phyloP scores from a whole-genome alignment of 1,284 basidiomycete genomes.

The Malassezia slooffiae region DNA sequence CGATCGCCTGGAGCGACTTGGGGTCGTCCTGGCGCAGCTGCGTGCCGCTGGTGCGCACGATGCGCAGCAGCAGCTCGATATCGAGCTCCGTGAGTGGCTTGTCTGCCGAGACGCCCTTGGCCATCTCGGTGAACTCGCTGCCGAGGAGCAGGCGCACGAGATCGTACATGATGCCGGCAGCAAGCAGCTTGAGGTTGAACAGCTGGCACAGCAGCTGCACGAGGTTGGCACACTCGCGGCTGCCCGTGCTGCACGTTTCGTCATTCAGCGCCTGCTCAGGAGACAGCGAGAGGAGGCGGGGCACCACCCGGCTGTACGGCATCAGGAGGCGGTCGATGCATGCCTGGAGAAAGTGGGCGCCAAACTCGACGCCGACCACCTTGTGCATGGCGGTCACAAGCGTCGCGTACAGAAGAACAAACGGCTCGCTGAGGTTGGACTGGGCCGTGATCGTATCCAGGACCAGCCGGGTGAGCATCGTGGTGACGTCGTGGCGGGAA shows the following conservation, averaged over 20 bases:
- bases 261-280: neutral
- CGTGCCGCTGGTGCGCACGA: conserved; percentile 53
- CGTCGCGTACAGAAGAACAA: conserved; percentile 79
- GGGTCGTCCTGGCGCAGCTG: conserved; percentile 38
- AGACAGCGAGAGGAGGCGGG: too few relatives aligned
- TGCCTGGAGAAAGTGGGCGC: conserved; percentile 50
- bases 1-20: conserved; percentile 32
- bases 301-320: conserved; percentile 11
- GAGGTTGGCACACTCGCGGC: conserved; percentile 78
- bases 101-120: neutral
- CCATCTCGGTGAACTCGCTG: conserved; percentile 1
- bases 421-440: conserved; percentile 70
- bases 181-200: conserved; percentile 90
- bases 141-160: conserved; percentile 68
- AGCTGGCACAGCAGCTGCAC: conserved; percentile 77
- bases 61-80: conserved; percentile 73
- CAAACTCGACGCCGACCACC: conserved; percentile 79
- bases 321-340: conserved; percentile 22
- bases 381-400: conserved; percentile 75
- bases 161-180: conserved; percentile 77
- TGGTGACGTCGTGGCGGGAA: conserved; percentile 73
- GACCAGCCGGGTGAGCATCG: conserved; percentile 65
- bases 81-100: conserved; percentile 19
- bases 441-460: conserved; percentile 72
- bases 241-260: conserved; percentile 17